Percentiles rank a stretch among this genome's conserved stretches.
These are phyloP conservation scores for Geotrichum aggregatum DNA, from an alignment of 1,139 yeast genomes.

Conservation along the genomic window DNA sequence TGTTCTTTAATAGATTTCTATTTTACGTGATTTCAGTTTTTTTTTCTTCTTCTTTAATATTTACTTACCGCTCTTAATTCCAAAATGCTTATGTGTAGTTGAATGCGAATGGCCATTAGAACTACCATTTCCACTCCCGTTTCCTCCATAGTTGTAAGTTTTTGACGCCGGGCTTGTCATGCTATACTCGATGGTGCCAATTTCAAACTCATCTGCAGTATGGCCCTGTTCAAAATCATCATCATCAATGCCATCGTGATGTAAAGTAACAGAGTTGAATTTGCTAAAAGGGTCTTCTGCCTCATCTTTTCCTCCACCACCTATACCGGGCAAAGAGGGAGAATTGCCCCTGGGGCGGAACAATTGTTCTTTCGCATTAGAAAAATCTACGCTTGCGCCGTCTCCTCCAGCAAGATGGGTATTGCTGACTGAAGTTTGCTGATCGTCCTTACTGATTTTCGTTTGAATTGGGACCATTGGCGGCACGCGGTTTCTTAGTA, in stretches of 20 bases:
- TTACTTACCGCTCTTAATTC: constrained; percentile 18
- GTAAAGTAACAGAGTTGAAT: constrained; percentile 84
- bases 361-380: constrained; percentile 9
- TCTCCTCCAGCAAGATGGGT: constrained; percentile 27
- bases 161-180: constrained; percentile 8
- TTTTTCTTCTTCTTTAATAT: neutral
- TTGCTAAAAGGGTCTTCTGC: constrained; percentile 73
- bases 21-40: neutral
- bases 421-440: neutral
- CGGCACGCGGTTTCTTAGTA: constrained; percentile 84
- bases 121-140: constrained; percentile 3
- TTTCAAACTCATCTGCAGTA: constrained; percentile 3
- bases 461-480: constrained; percentile 90
- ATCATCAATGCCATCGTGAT: constrained; percentile 49
- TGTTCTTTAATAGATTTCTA: neutral
- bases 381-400: constrained; percentile 20
- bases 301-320: too few species aligned
- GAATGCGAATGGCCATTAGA: constrained; percentile 1
- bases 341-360: constrained; percentile 22
- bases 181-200: constrained; percentile 17
- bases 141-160: constrained; percentile 1
- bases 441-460: constrained; percentile 37
- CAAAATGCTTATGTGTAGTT: constrained; percentile 20
- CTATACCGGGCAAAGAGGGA: constrained; percentile 30
- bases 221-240: constrained; percentile 13